Conservation (phyloP, 192 early-diverging fungal genomes). For the Cladochytrium replicatum region DNA sequence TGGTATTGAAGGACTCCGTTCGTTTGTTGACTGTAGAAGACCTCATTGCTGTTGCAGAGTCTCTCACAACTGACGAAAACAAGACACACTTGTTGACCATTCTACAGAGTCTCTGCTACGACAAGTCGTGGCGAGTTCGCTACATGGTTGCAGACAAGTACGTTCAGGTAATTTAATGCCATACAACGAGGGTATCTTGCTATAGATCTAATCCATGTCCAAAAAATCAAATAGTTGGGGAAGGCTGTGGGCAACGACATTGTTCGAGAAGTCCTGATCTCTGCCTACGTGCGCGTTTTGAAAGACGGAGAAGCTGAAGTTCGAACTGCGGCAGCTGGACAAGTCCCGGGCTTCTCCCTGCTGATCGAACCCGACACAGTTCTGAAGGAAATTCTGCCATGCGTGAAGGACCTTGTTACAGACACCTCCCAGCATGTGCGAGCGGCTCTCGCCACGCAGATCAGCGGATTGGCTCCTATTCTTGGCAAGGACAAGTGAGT, state of each 20-base stretch:
- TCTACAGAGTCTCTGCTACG: constrained; percentile 68
- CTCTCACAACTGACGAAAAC: constrained; percentile 65
- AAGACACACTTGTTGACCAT: constrained; percentile 60
- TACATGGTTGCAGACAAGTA: constrained; percentile 99
- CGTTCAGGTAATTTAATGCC: constrained; percentile 54
- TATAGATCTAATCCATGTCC: not conserved
- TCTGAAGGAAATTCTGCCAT: constrained; percentile 72
- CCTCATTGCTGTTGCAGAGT: constrained; percentile 78
- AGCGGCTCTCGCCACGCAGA: constrained; percentile 88
- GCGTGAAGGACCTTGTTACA: constrained; percentile 86
- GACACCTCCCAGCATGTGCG: constrained; percentile 96
- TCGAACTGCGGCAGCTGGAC: constrained; percentile 85
- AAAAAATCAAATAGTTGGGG: constrained; percentile 46
- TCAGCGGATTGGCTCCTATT: constrained; percentile 89
- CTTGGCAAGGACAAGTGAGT: constrained; percentile 83
- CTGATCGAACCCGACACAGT: constrained; percentile 72
- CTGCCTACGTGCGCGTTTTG: constrained; percentile 74
- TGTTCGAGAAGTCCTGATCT: constrained; percentile 75
- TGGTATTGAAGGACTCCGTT: constrained; percentile 99
- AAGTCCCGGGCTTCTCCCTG: constrained; percentile 70
- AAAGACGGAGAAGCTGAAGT: constrained; percentile 98
- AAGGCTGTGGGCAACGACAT: constrained; percentile 70
- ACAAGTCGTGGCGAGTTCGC: constrained; percentile 96
- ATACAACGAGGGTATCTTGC: not conserved
- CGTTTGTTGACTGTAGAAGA: constrained; percentile 88